Base-by-base conservation (phyloP, 352 stramenopile genomes). In the Detonula confervacea region DNA sequence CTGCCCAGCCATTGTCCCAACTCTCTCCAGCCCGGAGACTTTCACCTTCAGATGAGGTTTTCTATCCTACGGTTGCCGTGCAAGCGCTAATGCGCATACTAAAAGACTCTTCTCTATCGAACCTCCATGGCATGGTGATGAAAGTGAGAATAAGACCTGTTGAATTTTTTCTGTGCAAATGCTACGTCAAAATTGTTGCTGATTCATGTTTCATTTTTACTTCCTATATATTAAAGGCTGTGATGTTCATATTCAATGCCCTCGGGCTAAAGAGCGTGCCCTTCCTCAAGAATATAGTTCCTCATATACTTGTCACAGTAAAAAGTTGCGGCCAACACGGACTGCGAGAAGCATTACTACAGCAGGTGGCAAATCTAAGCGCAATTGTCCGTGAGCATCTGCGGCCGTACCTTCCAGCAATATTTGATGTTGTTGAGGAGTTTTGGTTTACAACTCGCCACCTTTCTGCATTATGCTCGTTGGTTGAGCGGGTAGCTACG, bases 211-310 rank as follows among this genome's bases (percentile, higher is more conserved):
- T 59, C 5, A 54, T 69, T 69, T 16, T 18, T 22, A 64, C 27
- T 29, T 52, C n/a, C 52, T 11, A 18, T 68, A 24, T 24, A 24
- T 71, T 22, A 62, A 54, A 79, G 77, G 96, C 97, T 18, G 96
- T 99, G 27, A 99, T 98, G 92, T 98, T 98, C 63, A 98, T 99
- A 66, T 99, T 99, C 91, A 97, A 98, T 76, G 96, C 93, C 49
- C 86, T 99, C 0, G 97, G 96, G 1, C 89, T 96, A 0, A 94
- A 96, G 67, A 98, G 96, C 71, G 96, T 99, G 42, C 95, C 94
- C 4, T 99, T 99, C 76, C 90, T 99, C 20, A 95, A 96, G 67
- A 95, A 97, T 37, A 98, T 99, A 76, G 90, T 99, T 27, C 97
- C 97, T 14, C 96, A 98, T 29, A 98, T 99, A 46, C 76, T 99